phyloP scores from a whole-genome alignment of 2,329 filamentous ascomycete species.

The Pyrenophora seminiperda region DNA sequence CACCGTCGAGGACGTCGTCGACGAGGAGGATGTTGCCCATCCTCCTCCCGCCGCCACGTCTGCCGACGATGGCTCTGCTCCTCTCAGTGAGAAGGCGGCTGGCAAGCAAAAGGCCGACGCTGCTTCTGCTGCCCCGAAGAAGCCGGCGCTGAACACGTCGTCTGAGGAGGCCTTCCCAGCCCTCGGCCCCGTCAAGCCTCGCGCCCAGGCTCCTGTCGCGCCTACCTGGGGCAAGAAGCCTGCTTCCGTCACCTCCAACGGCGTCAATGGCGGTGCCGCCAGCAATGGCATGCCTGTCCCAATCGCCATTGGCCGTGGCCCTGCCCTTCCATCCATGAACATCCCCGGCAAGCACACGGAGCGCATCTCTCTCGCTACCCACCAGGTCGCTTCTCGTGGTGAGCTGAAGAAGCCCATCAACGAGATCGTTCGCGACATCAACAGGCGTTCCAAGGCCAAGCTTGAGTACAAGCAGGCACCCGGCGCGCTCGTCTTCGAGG shows the following conservation, averaged over 20 bases:
- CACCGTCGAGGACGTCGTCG: slow-evolving; percentile 79
- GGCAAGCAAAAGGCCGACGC: slow-evolving; percentile 70
- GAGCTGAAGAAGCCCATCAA: slow-evolving; percentile 84
- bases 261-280: slow-evolving; percentile 57
- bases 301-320: slow-evolving; percentile 34
- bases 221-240: slow-evolving; percentile 79
- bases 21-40: slow-evolving; percentile 74
- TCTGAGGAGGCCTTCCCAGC: slow-evolving; percentile 95
- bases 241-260: slow-evolving; percentile 53
- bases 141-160: slow-evolving; percentile 70
- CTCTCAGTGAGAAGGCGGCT: slow-evolving; percentile 66
- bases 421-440: slow-evolving; percentile 89
- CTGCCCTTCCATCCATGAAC: slow-evolving; percentile 65
- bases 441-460: slow-evolving; percentile 85
- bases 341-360: slow-evolving; percentile 85
- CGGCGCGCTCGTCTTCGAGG: slow-evolving; percentile 80
- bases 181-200: slow-evolving; percentile 74
- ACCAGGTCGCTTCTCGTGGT: slow-evolving; percentile 74
- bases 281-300: slow-evolving; percentile 55
- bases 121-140: slow-evolving; percentile 43
- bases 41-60: slow-evolving; percentile 56
- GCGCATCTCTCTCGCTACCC: slow-evolving; percentile 72
- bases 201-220: slow-evolving; percentile 63
- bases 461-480: slow-evolving; percentile 77
- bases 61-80: slow-evolving; percentile 30